Evolutionary conservation across 2,329 filamentous ascomycete species (phyloP).

Genomic region (Alternaria angustiovoidea): DNA sequence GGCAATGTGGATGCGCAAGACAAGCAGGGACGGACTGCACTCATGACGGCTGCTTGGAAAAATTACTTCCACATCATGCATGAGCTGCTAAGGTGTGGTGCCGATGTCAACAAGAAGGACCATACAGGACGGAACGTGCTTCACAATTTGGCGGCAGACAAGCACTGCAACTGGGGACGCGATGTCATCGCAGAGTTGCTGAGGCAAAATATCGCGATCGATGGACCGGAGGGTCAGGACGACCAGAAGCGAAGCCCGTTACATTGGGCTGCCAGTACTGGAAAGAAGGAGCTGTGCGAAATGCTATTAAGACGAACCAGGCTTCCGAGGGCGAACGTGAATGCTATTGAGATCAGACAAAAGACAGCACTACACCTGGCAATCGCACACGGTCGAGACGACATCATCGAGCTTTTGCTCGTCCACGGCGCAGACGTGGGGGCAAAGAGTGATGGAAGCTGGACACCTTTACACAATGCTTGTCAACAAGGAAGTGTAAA

Average conservation of each 20-base stretch:
- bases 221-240: slow-evolving; percentile 53
- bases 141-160: slow-evolving; percentile 51
- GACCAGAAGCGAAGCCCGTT: slow-evolving; percentile 62
- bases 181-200: slow-evolving; percentile 55
- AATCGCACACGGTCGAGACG: slow-evolving; percentile 45
- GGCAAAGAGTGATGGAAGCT: slow-evolving; percentile 46
- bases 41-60: slow-evolving; percentile 50
- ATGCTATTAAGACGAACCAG: slow-evolving; percentile 53
- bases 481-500: slow-evolving; percentile 45
- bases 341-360: slow-evolving; percentile 45
- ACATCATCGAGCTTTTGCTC: slow-evolving; percentile 47
- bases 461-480: slow-evolving; percentile 47
- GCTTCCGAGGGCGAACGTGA: slow-evolving; percentile 41
- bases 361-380: slow-evolving; percentile 50
- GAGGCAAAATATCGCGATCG: slow-evolving; percentile 50
- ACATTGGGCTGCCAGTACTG: slow-evolving; percentile 67
- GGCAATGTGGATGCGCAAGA: slow-evolving; percentile 46
- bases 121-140: slow-evolving; percentile 45
- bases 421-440: slow-evolving; percentile 42
- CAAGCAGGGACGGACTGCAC: slow-evolving; percentile 48
- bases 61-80: slow-evolving; percentile 46
- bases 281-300: slow-evolving; percentile 60
- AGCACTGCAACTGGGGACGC: slow-evolving; percentile 58
- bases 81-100: slow-evolving; percentile 47
- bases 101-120: slow-evolving; percentile 51